Percentiles rank a stretch among this genome's conserved stretches.
Conservation (phyloP, 1,139 yeast species). For the Candida sp. region DNA sequence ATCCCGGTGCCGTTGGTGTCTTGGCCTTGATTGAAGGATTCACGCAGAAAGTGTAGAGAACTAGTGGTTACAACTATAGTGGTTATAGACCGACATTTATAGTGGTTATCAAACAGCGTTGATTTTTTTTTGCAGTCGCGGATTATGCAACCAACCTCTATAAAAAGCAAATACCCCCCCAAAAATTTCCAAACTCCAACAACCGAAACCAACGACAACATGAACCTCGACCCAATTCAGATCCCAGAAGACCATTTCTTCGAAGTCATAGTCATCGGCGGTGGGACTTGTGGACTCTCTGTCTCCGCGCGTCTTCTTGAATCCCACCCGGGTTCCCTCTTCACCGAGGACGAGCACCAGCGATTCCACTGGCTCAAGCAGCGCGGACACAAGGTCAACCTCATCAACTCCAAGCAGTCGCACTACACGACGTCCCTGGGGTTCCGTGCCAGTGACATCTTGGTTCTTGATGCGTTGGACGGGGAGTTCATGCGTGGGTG, state of each 20-base stretch:
- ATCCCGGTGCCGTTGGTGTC: constrained; percentile 92
- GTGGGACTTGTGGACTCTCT: constrained; percentile 46
- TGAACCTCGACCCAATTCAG: constrained; percentile 11
- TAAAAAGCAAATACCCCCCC: background rate
- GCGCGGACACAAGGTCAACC: constrained; percentile 31
- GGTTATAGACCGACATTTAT: constrained; percentile 6
- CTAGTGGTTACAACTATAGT: constrained; percentile 6
- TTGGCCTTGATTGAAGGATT: constrained; percentile 70
- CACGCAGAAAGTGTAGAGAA: constrained; percentile 10
- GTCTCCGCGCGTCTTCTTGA: constrained; percentile 41
- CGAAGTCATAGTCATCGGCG: constrained; percentile 41
- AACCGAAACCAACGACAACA: background rate
- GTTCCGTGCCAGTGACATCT: constrained; percentile 20
- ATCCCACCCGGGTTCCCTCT: constrained; percentile 39
- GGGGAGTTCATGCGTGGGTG: constrained; percentile 45
- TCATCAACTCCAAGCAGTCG: constrained; percentile 19
- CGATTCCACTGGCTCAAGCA: constrained; percentile 43
- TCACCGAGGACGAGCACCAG: constrained; percentile 47
- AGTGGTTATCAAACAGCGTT: constrained; percentile 1
- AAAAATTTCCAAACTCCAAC: background rate
- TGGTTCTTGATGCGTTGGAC: constrained; percentile 35
- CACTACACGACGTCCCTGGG: background rate
- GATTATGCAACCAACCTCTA: background rate
- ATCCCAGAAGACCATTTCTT: constrained; percentile 23
- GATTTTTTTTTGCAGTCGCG: constrained; percentile 7